Conservation (phyloP, 768 basidiomycete genomes). For the Mrakia blollopis region DNA sequence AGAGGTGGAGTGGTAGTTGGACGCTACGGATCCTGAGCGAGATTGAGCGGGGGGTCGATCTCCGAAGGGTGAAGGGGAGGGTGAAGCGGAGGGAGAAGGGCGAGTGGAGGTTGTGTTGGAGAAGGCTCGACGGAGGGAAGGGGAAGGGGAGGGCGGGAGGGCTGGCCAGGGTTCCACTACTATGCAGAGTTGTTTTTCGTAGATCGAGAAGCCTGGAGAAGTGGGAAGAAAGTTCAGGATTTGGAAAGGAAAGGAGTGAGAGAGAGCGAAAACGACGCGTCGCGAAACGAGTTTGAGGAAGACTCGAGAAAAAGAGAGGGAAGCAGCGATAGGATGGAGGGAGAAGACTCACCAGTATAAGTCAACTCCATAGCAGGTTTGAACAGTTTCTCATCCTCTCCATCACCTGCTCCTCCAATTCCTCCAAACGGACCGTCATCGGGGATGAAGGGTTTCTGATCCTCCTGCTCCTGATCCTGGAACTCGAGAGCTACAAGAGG, state of each 20-base stretch:
- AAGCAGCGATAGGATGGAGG: not conserved
- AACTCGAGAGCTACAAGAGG: not conserved
- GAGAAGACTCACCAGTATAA: slow-evolving; percentile 24
- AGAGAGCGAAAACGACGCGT: not conserved
- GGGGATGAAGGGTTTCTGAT: slow-evolving; percentile 8
- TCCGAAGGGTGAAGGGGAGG: not conserved
- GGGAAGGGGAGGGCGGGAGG: slow-evolving; percentile 31
- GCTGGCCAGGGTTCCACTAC: slow-evolving; percentile 26
- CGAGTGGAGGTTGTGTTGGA: not conserved
- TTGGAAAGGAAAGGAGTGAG: not conserved
- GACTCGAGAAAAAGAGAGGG: not conserved
- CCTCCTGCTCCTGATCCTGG: slow-evolving; percentile 5
- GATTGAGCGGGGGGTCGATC: slow-evolving; percentile 16
- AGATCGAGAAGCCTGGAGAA: slow-evolving; percentile 29
- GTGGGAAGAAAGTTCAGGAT: not conserved
- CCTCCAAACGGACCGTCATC: not conserved
- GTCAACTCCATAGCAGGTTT: slow-evolving; percentile 28
- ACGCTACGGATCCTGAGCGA: not conserved
- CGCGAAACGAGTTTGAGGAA: not conserved
- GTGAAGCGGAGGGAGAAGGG: not conserved
- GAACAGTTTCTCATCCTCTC: slow-evolving; percentile 23
- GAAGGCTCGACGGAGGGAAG: slow-evolving; percentile 22
- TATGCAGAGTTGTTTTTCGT: slow-evolving; percentile 19
- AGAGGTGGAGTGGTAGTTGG: slow-evolving; percentile 1
- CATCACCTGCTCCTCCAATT: not conserved